phyloP scores from a whole-genome alignment of 169 alveolate genomes.

The Toxoplasma gondii region DNA sequence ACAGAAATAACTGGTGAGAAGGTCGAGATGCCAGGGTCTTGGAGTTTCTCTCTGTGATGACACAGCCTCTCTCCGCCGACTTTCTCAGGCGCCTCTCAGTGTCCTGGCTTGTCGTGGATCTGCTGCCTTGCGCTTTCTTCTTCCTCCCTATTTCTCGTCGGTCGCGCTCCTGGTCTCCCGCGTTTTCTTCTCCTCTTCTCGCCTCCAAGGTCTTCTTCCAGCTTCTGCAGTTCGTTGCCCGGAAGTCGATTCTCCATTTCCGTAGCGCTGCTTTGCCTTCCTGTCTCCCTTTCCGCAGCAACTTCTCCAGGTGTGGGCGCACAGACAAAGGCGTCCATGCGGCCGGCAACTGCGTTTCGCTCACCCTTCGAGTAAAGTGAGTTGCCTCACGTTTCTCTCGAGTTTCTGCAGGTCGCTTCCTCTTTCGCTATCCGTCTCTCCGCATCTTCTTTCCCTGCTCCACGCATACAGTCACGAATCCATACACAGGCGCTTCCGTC shows the following conservation, averaged over 20 bases:
- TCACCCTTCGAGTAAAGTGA: constrained; percentile 76
- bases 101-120: no score
- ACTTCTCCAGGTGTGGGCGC: constrained; percentile 87
- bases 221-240: no score
- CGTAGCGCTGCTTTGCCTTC: background rate
- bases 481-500: background rate
- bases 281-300: constrained; percentile 30
- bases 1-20: constrained; percentile 10
- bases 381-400: background rate
- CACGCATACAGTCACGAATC: background rate
- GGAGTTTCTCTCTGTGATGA: background rate
- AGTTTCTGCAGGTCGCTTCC: background rate
- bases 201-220: no score
- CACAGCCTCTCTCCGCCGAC: background rate
- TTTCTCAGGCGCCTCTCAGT: background rate
- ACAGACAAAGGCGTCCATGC: constrained; percentile 94
- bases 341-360: constrained; percentile 84
- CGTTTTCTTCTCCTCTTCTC: no score
- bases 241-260: no score
- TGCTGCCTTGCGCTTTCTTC: no score
- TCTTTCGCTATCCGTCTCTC: background rate
- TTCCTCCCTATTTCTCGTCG: no score
- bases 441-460: background rate
- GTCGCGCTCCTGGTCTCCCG: no score
- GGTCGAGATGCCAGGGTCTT: background rate